Evolutionary conservation across 1,284 basidiomycete species (phyloP).

Genomic region (Cystobasidiaceae sp.): DNA sequence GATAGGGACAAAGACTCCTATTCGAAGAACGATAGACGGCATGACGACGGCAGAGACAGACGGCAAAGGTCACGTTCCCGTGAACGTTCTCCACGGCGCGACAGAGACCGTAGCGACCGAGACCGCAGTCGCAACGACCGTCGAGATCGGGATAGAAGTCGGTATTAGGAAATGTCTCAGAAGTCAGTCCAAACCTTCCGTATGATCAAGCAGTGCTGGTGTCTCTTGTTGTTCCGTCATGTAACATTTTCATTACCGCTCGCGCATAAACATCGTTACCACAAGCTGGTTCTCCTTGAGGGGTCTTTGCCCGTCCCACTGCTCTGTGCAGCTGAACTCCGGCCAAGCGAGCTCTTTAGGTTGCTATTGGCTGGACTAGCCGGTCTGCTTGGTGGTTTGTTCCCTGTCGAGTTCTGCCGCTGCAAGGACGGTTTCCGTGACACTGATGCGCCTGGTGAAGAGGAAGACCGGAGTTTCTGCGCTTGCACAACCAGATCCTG

Average conservation of each 20-base stretch:
- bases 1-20: slow-evolving; percentile 28
- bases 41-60: not conserved
- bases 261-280: not conserved
- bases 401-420: not conserved
- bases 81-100: not conserved
- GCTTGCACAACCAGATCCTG: slow-evolving; percentile 25
- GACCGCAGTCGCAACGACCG: slow-evolving; percentile 9
- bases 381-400: slow-evolving; percentile 19
- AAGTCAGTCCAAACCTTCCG: too few relatives aligned
- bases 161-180: slow-evolving; percentile 20
- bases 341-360: slow-evolving; percentile 13
- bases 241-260: too few relatives aligned
- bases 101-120: too few relatives aligned
- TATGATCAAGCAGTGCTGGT: too few relatives aligned
- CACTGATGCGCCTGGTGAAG: not conserved
- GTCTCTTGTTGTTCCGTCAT: too few relatives aligned
- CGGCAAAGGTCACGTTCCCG: not conserved
- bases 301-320: not conserved
- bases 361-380: slow-evolving; percentile 13
- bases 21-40: not conserved
- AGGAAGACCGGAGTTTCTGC: slow-evolving; percentile 16
- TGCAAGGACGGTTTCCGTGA: slow-evolving; percentile 8
- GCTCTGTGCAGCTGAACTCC: slow-evolving; percentile 16
- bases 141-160: slow-evolving; percentile 30
- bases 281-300: slow-evolving; percentile 7